Evolutionary conservation across 139 green algal species (phyloP).

Genomic region (Closterium sp.): DNA sequence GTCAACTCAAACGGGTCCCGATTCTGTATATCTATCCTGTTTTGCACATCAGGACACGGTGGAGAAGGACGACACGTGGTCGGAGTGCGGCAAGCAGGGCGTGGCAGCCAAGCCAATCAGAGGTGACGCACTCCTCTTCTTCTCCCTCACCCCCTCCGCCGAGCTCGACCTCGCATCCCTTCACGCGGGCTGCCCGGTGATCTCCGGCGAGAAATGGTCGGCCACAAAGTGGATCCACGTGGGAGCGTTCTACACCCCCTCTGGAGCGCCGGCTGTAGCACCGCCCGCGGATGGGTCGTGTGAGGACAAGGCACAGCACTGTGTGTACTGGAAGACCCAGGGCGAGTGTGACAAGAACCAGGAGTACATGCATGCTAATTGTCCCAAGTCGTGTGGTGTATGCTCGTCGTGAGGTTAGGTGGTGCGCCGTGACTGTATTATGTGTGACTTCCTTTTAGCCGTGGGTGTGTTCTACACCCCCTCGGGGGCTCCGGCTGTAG

Average conservation of each 20-base stretch:
- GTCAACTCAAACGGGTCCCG: no score
- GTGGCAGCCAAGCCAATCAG: constrained; percentile 55
- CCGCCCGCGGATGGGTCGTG: not conserved
- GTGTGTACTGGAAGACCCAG: constrained; percentile 49
- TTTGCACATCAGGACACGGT: not conserved
- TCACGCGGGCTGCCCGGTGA: constrained; percentile 75
- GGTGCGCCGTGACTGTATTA: no score
- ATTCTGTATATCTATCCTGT: no score
- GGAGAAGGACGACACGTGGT: constrained; percentile 46
- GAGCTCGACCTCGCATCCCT: constrained; percentile 35
- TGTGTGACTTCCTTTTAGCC: not conserved
- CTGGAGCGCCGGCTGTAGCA: not conserved
- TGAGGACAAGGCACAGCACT: constrained; percentile 42
- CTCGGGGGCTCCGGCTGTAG: not conserved
- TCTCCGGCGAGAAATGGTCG: constrained; percentile 75
- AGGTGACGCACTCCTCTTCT: constrained; percentile 62
- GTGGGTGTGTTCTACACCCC: not conserved
- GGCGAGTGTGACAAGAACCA: constrained; percentile 60
- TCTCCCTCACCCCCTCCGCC: constrained; percentile 34
- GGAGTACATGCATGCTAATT: constrained; percentile 50
- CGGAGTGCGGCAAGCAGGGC: constrained; percentile 32
- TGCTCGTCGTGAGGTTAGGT: not conserved
- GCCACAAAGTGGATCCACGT: constrained; percentile 86
- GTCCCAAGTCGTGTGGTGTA: not conserved
- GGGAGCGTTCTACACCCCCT: constrained; percentile 16